Evolutionary conservation across 2,329 filamentous ascomycete genomes (phyloP), one percentile per base, ranked within the genome.

Genomic region (Nigrospora osmanthi): DNA sequence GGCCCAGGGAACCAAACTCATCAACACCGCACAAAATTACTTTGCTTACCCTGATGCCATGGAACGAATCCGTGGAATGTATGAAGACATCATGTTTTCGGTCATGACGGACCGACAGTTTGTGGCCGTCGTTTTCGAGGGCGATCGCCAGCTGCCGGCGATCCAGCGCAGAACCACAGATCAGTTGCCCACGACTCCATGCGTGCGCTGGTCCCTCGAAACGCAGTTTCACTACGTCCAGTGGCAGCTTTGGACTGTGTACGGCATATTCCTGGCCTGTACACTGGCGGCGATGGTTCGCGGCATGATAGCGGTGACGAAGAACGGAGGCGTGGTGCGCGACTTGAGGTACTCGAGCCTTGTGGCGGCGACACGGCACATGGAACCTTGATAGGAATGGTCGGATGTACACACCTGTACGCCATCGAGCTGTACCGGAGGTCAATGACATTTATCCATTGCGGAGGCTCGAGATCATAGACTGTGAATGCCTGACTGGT

Each of bases 1-100:
- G 4, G 61, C 67, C 16, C 58, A 67, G 7, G 66, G 68, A 46
- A 73, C 71, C 1, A 60, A 61, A 15, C 57, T 75, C 1, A 57
- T 73, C 15, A 56, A 67, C 49, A 57, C 47, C 15, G 54, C 54
- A 11, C 61, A 51, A 6, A 60, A 64, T 34, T 64, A 58, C 45
- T 58, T 66, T 17, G 54, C 62, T 1, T 51, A 51, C 12, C 35
- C 54, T 1, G 49, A 65, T 33, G 47, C 69, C 6, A 38, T 46
- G n/a, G 15, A 49, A 1, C 44, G 50, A 7, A 48, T 69, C 23
- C 57, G 61, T 40, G 48, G 42, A 4, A 54, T 67, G 19, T 67
- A 68, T 52, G 57, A 68, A 39, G 61, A 67, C 45, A 60, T 68
- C 31, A 52, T 67, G 7, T 46, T 68, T 12, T 62, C 63, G 0